phyloP scores from a whole-genome alignment of 176 grass and related monocot genomes.

The Thinopyrum elongatum region DNA sequence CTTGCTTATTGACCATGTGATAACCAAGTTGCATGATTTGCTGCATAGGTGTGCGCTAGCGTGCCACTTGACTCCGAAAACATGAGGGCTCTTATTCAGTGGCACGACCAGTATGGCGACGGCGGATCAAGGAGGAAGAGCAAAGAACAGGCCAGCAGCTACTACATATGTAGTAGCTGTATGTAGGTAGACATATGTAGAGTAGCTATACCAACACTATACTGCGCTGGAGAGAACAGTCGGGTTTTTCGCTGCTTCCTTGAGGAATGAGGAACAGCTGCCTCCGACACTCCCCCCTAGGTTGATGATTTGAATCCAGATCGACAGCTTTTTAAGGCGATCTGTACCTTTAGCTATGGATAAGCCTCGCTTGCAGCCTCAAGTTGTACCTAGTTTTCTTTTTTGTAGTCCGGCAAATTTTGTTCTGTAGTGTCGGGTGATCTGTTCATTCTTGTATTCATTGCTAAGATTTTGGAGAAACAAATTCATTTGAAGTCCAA shows the following conservation, averaged over 20 bases:
- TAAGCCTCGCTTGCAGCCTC: neutral
- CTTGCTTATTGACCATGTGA: constrained; percentile 5
- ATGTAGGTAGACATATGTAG: constrained; percentile 23
- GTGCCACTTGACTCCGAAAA: constrained; percentile 52
- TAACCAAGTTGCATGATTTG: neutral
- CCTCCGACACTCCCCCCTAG: neutral
- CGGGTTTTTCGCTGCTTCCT: neutral
- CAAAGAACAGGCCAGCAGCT: constrained; percentile 36
- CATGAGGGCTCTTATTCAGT: constrained; percentile 50
- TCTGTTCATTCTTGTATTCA: neutral
- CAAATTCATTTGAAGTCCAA: neutral
- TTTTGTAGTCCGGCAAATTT: neutral
- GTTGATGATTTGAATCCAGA: neutral
- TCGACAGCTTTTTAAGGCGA: neutral
- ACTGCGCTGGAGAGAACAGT: neutral
- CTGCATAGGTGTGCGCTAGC: constrained; percentile 66
- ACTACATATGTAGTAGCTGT: constrained; percentile 57
- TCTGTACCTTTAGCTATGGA: constrained; percentile 10
- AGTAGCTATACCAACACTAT: constrained; percentile 5
- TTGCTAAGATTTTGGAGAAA: neutral
- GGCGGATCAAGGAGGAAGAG: constrained; percentile 72
- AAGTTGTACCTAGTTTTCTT: neutral
- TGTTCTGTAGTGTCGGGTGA: neutral
- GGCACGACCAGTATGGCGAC: constrained; percentile 68
- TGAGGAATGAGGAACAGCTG: neutral